phyloP scores from a whole-genome alignment of 192 early-diverging fungal genomes.

The Dimargaris xerosporica region DNA sequence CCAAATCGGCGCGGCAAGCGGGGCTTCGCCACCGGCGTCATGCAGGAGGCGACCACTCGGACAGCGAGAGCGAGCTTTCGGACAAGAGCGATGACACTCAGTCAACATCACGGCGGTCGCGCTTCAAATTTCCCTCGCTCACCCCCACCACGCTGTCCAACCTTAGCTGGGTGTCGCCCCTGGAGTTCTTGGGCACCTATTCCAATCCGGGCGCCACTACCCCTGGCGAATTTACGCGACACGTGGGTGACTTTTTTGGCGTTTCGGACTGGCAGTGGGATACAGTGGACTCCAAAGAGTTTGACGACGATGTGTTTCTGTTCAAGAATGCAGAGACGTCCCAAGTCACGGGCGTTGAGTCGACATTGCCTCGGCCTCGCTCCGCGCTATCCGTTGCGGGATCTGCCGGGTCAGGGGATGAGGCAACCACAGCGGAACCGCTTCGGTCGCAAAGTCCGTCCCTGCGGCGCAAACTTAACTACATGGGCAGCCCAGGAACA shows the following conservation, averaged over 20 bases:
- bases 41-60: neutral
- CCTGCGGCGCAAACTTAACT: neutral
- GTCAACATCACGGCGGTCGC: neutral
- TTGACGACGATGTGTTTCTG: conserved; percentile 12
- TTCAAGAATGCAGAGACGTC: neutral
- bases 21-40: neutral
- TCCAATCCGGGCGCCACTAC: neutral
- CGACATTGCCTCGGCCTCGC: neutral
- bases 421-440: no score
- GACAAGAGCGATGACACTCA: neutral
- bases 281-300: conserved; percentile 1
- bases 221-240: conserved; percentile 4
- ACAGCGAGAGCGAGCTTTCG: neutral
- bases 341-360: conserved; percentile 2
- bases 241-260: conserved; percentile 8
- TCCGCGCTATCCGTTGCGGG: neutral
- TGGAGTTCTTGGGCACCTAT: conserved; percentile 24
- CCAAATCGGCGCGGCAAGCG: neutral
- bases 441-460: no score
- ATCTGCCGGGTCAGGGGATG: neutral
- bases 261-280: conserved; percentile 8
- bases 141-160: conserved; percentile 30
- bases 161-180: conserved; percentile 30
- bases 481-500: conserved; percentile 3
- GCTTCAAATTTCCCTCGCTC: conserved; percentile 26